phyloP scores from a whole-genome alignment of 352 stramenopile species.

The Globisporangium recalcitrans region DNA sequence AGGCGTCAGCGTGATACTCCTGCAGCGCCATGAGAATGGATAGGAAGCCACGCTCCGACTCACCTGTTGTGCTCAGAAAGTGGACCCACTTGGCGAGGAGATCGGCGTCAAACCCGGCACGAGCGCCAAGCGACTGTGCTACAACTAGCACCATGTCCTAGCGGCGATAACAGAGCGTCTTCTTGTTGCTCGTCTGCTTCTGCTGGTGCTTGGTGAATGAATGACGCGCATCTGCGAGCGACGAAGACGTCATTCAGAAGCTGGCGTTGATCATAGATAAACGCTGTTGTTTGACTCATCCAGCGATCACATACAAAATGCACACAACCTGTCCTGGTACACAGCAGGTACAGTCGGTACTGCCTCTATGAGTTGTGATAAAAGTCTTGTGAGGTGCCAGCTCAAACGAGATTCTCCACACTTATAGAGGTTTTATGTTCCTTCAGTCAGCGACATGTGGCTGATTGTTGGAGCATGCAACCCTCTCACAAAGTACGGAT shows the following conservation, averaged over 20 bases:
- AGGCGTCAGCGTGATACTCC: background rate
- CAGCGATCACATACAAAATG: too few species aligned
- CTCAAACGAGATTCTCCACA: too few species aligned
- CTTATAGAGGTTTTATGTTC: too few species aligned
- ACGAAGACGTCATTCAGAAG: background rate
- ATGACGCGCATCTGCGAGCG: background rate
- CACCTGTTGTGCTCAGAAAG: conserved; percentile 51
- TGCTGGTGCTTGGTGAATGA: background rate
- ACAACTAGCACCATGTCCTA: conserved; percentile 6
- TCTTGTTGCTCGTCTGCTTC: background rate
- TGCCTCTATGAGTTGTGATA: too few species aligned
- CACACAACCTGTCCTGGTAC: too few species aligned
- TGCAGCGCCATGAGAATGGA: background rate
- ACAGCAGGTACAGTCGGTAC: too few species aligned
- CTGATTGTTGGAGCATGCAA: too few species aligned
- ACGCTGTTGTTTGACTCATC: background rate
- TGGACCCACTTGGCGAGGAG: conserved; percentile 33
- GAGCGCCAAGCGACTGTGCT: background rate
- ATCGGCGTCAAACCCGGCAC: conserved; percentile 20
- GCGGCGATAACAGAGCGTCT: background rate
- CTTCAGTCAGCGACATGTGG: too few species aligned
- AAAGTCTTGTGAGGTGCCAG: too few species aligned
- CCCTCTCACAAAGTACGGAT: background rate
- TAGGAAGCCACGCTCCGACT: background rate
- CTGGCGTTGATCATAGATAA: background rate